Evolutionary conservation across 2,329 filamentous ascomycete genomes (phyloP), one percentile per base, ranked within the genome.

Genomic region (Hypoxylon rubiginosum): DNA sequence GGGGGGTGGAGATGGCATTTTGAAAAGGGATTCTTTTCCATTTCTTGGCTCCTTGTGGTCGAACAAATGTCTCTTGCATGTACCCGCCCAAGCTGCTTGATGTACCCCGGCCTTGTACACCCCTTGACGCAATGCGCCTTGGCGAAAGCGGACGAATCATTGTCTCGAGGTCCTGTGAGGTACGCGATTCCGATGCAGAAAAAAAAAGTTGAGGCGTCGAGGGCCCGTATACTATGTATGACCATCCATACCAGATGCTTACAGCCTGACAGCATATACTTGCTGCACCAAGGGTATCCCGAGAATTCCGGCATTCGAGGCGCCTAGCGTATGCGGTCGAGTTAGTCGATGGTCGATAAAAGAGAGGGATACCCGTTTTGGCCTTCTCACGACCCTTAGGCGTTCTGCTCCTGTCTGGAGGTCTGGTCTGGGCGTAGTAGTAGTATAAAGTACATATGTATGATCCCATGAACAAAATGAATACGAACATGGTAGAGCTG

Each of bases 61-160:
- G 43, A 62, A 45, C 58, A 64, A 74, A 68, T 43, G 73, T 76
- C 60, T 59, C 67, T 51, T n/a, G 24, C 54, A 70, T 57, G 74
- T 75, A 74, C 68, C 72, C 56, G 58, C 21, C n/a, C 53, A 56
- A 62, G 28, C 39, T 52, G 26, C 57, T 57, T 28, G 26, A 65
- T 64, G 67, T 70, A 70, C 65, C 67, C 52, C 56, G 32, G 57
- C 30, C 49, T 46, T 49, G 54, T 57, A 56, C 53, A 28, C 24
- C 58, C 48, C 28, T 63, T 54, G 48, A 62, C 43, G 57, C 60
- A 62, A 67, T 57, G 17, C 15, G 24, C 28, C 60, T 62, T 64
- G 50, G 64, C 58, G 26, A 46, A 55, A 50, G 10, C 50, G 21
- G 39, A 48, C 64, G 34, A 69, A 69, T 67, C 66, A 58, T 45